Percentiles rank a stretch among this genome's conserved stretches.
phyloP scores from a whole-genome alignment of 2,329 filamentous ascomycete genomes.

The Samsoniella hepiali region DNA sequence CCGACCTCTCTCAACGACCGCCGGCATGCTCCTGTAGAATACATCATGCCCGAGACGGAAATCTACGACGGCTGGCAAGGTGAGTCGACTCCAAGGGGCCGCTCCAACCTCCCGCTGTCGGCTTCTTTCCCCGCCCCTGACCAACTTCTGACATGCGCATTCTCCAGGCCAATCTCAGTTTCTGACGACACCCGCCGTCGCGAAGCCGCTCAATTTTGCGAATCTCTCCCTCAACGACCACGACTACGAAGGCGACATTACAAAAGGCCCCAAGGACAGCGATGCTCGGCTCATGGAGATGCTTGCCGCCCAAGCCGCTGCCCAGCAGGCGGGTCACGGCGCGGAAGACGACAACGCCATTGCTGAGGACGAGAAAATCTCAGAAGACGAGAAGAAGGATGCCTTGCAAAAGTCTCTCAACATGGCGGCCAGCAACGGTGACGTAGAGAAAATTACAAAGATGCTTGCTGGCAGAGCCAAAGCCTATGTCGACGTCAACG shows the following conservation, averaged over 20 bases:
- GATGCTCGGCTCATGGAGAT: conserved; percentile 91
- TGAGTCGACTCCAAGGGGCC: conserved; percentile 31
- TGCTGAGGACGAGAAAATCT: conserved; percentile 68
- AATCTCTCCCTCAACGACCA: conserved; percentile 80
- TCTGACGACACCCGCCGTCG: conserved; percentile 78
- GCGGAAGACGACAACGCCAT: conserved; percentile 80
- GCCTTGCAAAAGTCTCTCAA: conserved; percentile 84
- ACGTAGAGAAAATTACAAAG: conserved; percentile 74
- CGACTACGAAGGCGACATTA: conserved; percentile 62
- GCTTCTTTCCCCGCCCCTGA: background rate
- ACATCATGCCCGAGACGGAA: conserved; percentile 76
- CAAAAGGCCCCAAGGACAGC: conserved; percentile 64
- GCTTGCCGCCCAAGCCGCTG: conserved; percentile 82
- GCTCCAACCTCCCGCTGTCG: conserved; percentile 14
- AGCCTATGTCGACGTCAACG: conserved; percentile 77
- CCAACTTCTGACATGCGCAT: conserved; percentile 26
- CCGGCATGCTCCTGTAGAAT: conserved; percentile 60
- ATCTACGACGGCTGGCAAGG: conserved; percentile 99
- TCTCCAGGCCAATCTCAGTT: conserved; percentile 86
- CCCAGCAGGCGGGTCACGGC: conserved; percentile 69
- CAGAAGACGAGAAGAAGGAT: conserved; percentile 72
- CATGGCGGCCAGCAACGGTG: conserved; percentile 95
- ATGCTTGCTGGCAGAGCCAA: conserved; percentile 73
- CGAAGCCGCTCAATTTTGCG: conserved; percentile 77
- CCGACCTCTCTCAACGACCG: conserved; percentile 91